Conservation (phyloP, 108 stramenopile genomes). For the Pseudonitzschia multiseries region DNA sequence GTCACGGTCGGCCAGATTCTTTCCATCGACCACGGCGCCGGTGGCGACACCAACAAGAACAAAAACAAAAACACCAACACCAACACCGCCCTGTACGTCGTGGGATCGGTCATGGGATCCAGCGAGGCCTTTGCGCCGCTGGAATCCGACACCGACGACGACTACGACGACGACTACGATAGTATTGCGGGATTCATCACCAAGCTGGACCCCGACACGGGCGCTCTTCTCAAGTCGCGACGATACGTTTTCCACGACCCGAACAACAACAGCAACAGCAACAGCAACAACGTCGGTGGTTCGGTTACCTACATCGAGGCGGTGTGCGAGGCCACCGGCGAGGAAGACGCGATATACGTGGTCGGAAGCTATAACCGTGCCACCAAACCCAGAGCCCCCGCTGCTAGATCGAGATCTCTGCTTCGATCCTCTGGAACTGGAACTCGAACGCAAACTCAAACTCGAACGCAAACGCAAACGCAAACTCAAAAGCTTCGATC, state of each 20-base stretch:
- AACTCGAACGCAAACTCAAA: too few relatives aligned
- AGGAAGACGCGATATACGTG: conserved; percentile 13
- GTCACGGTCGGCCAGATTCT: conserved; percentile 11
- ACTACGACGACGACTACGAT: background rate
- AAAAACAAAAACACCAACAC: too few relatives aligned
- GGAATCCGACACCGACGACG: background rate
- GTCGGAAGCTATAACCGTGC: conserved; percentile 14
- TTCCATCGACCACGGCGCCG: conserved; percentile 3
- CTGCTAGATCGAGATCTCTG: background rate
- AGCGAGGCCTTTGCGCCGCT: conserved; percentile 18
- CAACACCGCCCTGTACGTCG: conserved; percentile 18
- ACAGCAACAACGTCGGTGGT: background rate
- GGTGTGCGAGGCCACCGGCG: conserved; percentile 9
- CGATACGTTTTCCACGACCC: background rate
- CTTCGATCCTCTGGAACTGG: too few relatives aligned
- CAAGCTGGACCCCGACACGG: conserved; percentile 24
- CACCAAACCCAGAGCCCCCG: too few relatives aligned
- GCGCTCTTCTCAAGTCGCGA: background rate
- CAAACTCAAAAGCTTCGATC: background rate
- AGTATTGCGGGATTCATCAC: conserved; percentile 26
- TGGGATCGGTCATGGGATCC: conserved; percentile 21
- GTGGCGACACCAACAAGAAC: too few relatives aligned
- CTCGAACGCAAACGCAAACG: too few relatives aligned
- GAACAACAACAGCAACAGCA: background rate
- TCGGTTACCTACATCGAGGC: conserved; percentile 29